Conservation (phyloP, 83 land plant species). For the Picea engelmannii region DNA sequence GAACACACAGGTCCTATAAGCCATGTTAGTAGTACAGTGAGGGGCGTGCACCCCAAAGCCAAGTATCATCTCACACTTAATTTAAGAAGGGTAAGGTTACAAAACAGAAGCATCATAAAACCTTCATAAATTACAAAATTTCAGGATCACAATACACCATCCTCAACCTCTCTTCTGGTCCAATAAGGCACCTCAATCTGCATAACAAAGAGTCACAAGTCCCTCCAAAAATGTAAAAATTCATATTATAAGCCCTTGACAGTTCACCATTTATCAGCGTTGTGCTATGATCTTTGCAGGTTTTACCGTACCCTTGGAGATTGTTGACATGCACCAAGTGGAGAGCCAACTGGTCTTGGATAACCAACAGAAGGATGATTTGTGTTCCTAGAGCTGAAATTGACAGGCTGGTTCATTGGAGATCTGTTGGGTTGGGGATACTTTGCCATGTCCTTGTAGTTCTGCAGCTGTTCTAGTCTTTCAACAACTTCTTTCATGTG, state of each 20-base stretch:
- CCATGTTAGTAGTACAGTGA: too few species aligned
- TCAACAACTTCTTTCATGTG: slow-evolving; percentile 44
- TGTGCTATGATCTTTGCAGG: not conserved
- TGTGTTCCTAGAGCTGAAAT: not conserved
- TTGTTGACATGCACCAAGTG: not conserved
- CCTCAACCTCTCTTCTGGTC: not conserved
- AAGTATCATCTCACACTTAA: too few species aligned
- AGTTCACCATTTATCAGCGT: not conserved
- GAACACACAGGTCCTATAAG: too few species aligned
- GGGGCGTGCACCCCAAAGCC: too few species aligned
- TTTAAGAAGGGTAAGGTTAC: not conserved
- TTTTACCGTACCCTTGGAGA: not conserved
- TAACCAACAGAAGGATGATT: slow-evolving; percentile 1
- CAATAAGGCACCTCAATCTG: not conserved
- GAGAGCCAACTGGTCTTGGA: slow-evolving; percentile 7
- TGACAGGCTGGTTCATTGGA: not conserved
- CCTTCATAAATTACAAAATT: not conserved
- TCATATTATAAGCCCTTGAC: not conserved
- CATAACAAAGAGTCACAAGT: not conserved
- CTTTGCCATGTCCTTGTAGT: not conserved
- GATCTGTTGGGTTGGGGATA: not conserved
- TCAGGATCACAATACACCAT: not conserved
- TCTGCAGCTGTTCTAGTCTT: slow-evolving; percentile 45
- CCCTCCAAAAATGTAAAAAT: not conserved
- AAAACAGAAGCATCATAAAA: not conserved